Conservation (phyloP, 2,329 filamentous ascomycete genomes). For the Colletotrichum noveboracense region DNA sequence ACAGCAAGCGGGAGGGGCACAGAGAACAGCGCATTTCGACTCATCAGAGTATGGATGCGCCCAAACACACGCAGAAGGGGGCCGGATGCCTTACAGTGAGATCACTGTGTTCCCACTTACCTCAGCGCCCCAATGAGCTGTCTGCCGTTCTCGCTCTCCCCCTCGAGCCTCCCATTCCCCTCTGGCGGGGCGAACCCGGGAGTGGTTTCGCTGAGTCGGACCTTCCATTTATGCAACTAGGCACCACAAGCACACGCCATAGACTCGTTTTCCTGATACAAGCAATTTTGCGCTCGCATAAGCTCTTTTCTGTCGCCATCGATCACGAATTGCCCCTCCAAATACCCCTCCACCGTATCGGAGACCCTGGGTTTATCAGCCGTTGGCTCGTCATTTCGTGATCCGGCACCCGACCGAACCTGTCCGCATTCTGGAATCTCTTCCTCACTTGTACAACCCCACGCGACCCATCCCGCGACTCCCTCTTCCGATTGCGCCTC, state of each 20-base stretch:
- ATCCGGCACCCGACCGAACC: not conserved
- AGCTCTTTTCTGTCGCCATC: not conserved
- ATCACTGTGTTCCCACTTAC: not conserved
- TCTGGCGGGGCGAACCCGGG: not conserved
- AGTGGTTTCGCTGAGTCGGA: not conserved
- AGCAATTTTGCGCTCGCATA: not conserved
- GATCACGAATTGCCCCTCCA: constrained; percentile 21
- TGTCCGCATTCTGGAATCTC: not conserved
- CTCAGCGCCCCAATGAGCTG: not conserved
- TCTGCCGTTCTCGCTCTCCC: constrained; percentile 15
- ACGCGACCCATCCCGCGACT: not conserved
- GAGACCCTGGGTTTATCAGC: constrained; percentile 21
- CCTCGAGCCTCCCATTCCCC: not conserved
- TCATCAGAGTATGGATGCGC: not conserved
- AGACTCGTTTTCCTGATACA: not conserved
- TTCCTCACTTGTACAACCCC: not conserved
- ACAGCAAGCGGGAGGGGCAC: not conserved
- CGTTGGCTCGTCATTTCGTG: constrained; percentile 10
- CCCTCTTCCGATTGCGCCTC: not conserved
- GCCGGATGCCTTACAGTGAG: not conserved
- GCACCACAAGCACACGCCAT: constrained; percentile 7
- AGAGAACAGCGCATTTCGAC: not conserved
- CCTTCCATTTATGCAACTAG: not conserved
- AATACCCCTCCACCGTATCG: constrained; percentile 17
- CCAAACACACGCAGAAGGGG: not conserved